Conservation (phyloP, 2,329 filamentous ascomycete genomes). For the Dissoconium aciculare region DNA sequence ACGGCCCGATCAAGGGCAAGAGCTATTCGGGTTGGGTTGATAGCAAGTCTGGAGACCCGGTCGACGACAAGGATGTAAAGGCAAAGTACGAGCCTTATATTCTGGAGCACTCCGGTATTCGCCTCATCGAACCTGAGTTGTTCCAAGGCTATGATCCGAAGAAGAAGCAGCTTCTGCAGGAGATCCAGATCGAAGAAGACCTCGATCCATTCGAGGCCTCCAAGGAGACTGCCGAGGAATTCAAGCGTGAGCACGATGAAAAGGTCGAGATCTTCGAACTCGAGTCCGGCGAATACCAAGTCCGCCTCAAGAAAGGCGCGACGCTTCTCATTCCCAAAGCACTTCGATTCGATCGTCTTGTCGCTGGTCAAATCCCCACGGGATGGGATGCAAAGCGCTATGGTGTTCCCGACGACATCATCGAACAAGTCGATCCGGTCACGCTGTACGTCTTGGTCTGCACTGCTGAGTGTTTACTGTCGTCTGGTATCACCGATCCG, state of each 20-base stretch:
- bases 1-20: constrained; percentile 88
- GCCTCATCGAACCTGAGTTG: constrained; percentile 90
- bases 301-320: constrained; percentile 89
- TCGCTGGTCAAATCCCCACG: constrained; percentile 90
- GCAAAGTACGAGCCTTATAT: constrained; percentile 94
- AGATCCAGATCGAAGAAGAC: constrained; percentile 94
- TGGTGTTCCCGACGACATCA: constrained; percentile 93
- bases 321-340: constrained; percentile 94
- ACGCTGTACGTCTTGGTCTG: constrained; percentile 91
- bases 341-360: constrained; percentile 88
- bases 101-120: constrained; percentile 90
- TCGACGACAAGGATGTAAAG: constrained; percentile 97
- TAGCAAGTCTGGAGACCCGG: constrained; percentile 80
- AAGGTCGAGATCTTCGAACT: constrained; percentile 98
- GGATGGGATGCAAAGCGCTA: constrained; percentile 96
- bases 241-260: constrained; percentile 91
- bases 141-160: constrained; percentile 96
- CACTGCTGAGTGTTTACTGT: constrained; percentile 78
- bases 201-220: constrained; percentile 93
- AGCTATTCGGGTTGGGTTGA: constrained; percentile 96
- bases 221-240: constrained; percentile 93
- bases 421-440: constrained; percentile 91
- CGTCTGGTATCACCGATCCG: constrained; percentile 90
- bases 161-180: constrained; percentile 95
- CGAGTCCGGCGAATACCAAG: constrained; percentile 79